These are phyloP conservation scores for Cerioporus squamosus DNA, from an alignment of 1,284 basidiomycete genomes.

Conservation along the genomic window DNA sequence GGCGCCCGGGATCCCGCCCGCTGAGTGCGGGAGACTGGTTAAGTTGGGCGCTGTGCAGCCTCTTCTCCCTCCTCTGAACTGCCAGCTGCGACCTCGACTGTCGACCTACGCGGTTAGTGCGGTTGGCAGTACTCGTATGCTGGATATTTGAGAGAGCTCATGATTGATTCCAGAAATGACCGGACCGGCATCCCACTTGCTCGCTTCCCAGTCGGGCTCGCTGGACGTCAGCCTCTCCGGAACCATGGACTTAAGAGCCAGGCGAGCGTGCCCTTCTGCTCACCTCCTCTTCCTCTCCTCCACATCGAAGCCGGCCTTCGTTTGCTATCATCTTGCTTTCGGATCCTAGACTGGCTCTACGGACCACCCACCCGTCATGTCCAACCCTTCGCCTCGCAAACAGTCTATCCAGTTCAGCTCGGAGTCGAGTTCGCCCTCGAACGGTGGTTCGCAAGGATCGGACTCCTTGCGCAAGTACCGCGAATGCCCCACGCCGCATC, in stretches of 20 bases:
- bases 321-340: not conserved
- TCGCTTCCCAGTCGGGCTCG: not conserved
- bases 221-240: not conserved
- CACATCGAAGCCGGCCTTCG: conserved; percentile 12
- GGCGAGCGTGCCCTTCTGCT: not conserved
- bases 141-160: no score
- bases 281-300: not conserved
- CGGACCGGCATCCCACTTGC: no score
- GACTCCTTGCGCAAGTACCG: conserved; percentile 7
- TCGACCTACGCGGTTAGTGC: no score
- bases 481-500: conserved; percentile 24
- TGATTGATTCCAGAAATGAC: no score
- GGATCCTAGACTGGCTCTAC: not conserved
- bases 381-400: conserved; percentile 8
- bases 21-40: no score
- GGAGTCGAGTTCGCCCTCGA: not conserved
- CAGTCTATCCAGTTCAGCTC: conserved; percentile 11
- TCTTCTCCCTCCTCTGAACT: no score
- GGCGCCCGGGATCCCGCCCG: no score
- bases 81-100: no score
- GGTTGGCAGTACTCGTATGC: no score
- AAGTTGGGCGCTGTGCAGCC: no score
- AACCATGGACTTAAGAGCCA: not conserved
- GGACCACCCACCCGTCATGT: not conserved
- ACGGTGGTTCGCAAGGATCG: not conserved